These are phyloP conservation scores for Dictyostelium purpureum DNA, from an alignment of 78 protist species.

Conservation along the genomic window DNA sequence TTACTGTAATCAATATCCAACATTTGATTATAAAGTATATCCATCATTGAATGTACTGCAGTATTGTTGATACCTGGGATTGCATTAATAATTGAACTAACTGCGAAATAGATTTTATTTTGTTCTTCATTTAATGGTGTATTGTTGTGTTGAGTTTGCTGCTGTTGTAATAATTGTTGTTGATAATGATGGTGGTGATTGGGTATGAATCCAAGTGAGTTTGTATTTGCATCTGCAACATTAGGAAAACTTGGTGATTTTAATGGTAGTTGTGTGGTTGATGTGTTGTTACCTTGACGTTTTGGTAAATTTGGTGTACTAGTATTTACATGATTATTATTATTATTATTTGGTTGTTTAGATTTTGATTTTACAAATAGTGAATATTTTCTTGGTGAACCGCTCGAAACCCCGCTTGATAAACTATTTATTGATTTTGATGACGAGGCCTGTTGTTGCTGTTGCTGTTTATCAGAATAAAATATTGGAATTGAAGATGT, in stretches of 20 bases:
- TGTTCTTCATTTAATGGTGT: slow-evolving; percentile 2
- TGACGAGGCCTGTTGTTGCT: neutral
- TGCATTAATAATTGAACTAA: slow-evolving; percentile 35
- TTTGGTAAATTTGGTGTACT: slow-evolving; percentile 15
- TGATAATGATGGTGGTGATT: neutral
- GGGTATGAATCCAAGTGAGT: neutral
- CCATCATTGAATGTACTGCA: slow-evolving; percentile 32
- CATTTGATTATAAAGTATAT: slow-evolving; percentile 25
- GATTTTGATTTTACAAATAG: slow-evolving; percentile 17
- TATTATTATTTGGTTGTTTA: neutral
- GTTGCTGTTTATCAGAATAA: neutral
- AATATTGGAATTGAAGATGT: slow-evolving; percentile 11
- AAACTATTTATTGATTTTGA: neutral
- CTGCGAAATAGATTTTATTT: slow-evolving; percentile 21
- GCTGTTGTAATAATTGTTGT: neutral
- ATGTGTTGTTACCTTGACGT: neutral
- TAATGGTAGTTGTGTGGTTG: neutral
- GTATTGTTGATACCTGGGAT: slow-evolving; percentile 27
- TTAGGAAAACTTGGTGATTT: slow-evolving; percentile 6
- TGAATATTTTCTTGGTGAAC: slow-evolving; percentile 28
- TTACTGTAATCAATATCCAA: slow-evolving; percentile 12
- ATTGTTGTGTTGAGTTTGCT: neutral
- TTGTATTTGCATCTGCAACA: neutral
- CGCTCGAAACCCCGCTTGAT: neutral
- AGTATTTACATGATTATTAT: neutral